Percentiles rank a stretch among this genome's conserved stretches.
Evolutionary conservation across 2,329 filamentous ascomycete genomes (phyloP).

Genomic region (Exophiala sp.): DNA sequence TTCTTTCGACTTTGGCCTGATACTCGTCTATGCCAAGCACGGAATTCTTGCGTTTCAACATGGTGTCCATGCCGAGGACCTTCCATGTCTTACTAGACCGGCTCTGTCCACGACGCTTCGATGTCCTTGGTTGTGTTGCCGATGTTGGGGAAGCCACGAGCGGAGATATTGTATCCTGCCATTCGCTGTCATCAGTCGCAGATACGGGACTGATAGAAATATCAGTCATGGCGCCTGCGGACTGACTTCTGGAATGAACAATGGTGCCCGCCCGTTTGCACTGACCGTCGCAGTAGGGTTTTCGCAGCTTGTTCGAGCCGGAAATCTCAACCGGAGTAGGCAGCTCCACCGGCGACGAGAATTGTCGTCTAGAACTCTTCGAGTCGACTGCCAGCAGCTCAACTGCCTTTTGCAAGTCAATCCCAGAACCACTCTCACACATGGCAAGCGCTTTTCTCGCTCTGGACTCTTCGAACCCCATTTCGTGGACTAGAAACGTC

Average conservation of each 20-base stretch:
- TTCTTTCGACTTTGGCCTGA: constrained; percentile 22
- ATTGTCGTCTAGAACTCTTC: constrained; percentile 33
- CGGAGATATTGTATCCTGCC: constrained; percentile 18
- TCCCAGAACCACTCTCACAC: constrained; percentile 55
- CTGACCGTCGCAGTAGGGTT: constrained; percentile 22
- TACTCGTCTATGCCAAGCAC: constrained; percentile 25
- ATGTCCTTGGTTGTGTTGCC: constrained; percentile 3
- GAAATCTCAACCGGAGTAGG: constrained; percentile 18
- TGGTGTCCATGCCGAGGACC: constrained; percentile 15
- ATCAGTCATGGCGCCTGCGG: constrained; percentile 17
- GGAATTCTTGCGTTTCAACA: constrained; percentile 16
- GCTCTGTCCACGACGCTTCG: constrained; percentile 6
- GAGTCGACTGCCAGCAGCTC: constrained; percentile 44
- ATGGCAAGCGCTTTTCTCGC: constrained; percentile 53
- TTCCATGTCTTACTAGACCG: constrained; percentile 21
- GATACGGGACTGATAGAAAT: constrained; percentile 21
- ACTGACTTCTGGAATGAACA: constrained; percentile 13
- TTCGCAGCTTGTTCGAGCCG: constrained; percentile 5
- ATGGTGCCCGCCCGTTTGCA: constrained; percentile 15
- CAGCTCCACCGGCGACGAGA: constrained; percentile 24
- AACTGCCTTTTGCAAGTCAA: constrained; percentile 53
- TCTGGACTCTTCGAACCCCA: constrained; percentile 53
- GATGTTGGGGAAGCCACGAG: constrained; percentile 2
- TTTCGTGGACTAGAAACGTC: constrained; percentile 49
- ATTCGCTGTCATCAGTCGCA: constrained; percentile 10